Percentiles rank a stretch among this genome's conserved stretches.
Conservation (phyloP, 2,329 filamentous ascomycete genomes). For the Allantophomopsis cytisporea region DNA sequence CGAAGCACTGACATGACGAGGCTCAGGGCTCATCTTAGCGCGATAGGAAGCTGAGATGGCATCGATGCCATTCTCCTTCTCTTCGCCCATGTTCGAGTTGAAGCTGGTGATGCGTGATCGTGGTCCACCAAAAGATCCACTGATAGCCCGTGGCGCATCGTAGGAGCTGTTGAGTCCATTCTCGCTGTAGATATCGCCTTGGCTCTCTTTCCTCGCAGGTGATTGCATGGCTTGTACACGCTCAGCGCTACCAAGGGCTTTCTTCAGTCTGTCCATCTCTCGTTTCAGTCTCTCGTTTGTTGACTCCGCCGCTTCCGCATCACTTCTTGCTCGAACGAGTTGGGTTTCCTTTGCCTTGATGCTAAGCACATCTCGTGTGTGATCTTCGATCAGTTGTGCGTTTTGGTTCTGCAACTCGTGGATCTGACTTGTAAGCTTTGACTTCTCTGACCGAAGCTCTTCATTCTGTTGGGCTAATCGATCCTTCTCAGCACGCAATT, state of each 20-base stretch:
- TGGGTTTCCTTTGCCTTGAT: constrained; percentile 99
- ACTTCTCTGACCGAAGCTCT: constrained; percentile 69
- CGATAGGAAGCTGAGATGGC: constrained; percentile 11
- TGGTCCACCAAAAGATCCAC: constrained; percentile 9
- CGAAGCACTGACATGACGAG: constrained; percentile 11
- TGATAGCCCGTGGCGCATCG: no score
- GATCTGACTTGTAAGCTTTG: constrained; percentile 72
- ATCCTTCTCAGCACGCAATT: constrained; percentile 74
- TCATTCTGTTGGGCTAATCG: constrained; percentile 62
- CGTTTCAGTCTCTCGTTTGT: constrained; percentile 72
- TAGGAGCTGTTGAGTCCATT: not conserved
- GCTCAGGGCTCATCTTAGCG: constrained; percentile 17
- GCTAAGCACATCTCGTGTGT: constrained; percentile 86
- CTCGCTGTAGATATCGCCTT: constrained; percentile 8
- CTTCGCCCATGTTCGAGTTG: constrained; percentile 50
- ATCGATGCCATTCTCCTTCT: constrained; percentile 59
- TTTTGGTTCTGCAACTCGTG: constrained; percentile 96
- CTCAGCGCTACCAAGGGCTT: constrained; percentile 57
- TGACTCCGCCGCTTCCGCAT: constrained; percentile 79
- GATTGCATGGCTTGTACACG: constrained; percentile 27
- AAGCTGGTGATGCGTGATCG: constrained; percentile 33
- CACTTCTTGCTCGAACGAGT: constrained; percentile 78
- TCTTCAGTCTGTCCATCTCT: constrained; percentile 88
- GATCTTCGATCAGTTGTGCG: constrained; percentile 90
- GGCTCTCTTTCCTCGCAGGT: constrained; percentile 33